Evolutionary conservation across 2,329 filamentous ascomycete genomes (phyloP).

Genomic region (Bipolaris cookei): DNA sequence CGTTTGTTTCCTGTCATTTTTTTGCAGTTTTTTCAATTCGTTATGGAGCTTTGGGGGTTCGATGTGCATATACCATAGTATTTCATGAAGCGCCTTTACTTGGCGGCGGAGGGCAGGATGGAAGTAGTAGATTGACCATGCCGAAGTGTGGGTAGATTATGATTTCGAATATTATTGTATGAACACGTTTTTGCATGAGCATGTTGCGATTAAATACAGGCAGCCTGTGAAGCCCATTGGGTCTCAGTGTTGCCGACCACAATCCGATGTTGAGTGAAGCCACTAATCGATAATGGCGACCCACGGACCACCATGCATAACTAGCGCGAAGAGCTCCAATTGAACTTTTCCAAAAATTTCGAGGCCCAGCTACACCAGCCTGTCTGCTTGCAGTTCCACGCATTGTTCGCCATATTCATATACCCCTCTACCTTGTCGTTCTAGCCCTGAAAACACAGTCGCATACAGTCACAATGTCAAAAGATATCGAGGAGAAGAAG

Average conservation of each 20-base stretch:
- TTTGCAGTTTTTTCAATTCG: constrained; percentile 13
- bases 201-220: neutral
- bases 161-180: constrained; percentile 34
- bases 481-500: constrained; percentile 49
- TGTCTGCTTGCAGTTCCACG: constrained; percentile 16
- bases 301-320: constrained; percentile 9
- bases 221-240: neutral
- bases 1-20: constrained; percentile 30
- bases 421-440: neutral
- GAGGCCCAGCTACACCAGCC: constrained; percentile 11
- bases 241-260: neutral
- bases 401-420: constrained; percentile 6
- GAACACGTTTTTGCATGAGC: constrained; percentile 19
- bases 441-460: constrained; percentile 4
- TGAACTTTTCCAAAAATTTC: constrained; percentile 20
- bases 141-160: constrained; percentile 22
- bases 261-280: neutral
- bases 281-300: constrained; percentile 11
- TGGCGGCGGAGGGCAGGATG: constrained; percentile 26
- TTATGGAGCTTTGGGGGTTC: constrained; percentile 29
- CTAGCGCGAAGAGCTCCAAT: constrained; percentile 17
- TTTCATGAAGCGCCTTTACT: constrained; percentile 35
- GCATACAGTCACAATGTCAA: constrained; percentile 39
- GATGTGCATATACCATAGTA: constrained; percentile 48
- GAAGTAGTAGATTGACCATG: constrained; percentile 31